These are phyloP conservation scores for Candida sp. DNA, from an alignment of 1,139 yeast species.

Conservation along the genomic window DNA sequence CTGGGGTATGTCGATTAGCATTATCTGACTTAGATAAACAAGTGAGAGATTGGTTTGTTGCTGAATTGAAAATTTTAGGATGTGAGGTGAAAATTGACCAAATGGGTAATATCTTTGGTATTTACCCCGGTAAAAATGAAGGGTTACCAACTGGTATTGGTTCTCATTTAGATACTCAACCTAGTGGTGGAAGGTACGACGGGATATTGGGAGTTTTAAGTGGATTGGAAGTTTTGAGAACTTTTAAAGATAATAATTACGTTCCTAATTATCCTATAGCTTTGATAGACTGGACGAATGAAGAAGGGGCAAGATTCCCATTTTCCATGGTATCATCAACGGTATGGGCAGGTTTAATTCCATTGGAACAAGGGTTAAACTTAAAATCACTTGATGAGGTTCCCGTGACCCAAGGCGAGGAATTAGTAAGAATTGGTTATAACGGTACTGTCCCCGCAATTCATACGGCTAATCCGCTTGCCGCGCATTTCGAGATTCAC, in stretches of 20 bases:
- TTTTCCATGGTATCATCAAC: conserved; percentile 61
- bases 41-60: conserved; percentile 68
- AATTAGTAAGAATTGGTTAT: conserved; percentile 60
- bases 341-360: conserved; percentile 58
- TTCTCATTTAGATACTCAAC: conserved; percentile 74
- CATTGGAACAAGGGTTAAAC: conserved; percentile 46
- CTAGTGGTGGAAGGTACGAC: conserved; percentile 76
- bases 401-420: conserved; percentile 52
- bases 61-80: conserved; percentile 50
- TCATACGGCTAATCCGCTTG: conserved; percentile 50
- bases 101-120: conserved; percentile 65
- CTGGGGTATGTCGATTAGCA: conserved; percentile 63
- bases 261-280: conserved; percentile 65
- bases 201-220: conserved; percentile 68
- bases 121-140: conserved; percentile 53
- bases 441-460: conserved; percentile 49
- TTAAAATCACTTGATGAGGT: conserved; percentile 54
- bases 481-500: conserved; percentile 71
- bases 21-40: conserved; percentile 58
- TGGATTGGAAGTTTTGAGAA: conserved; percentile 64
- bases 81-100: conserved; percentile 58
- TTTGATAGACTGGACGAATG: conserved; percentile 69
- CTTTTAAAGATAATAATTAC: conserved; percentile 55
- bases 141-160: conserved; percentile 66
- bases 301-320: conserved; percentile 78